Conservation (phyloP, 2,329 filamentous ascomycete genomes). For the Pyrenochaeta sp. region DNA sequence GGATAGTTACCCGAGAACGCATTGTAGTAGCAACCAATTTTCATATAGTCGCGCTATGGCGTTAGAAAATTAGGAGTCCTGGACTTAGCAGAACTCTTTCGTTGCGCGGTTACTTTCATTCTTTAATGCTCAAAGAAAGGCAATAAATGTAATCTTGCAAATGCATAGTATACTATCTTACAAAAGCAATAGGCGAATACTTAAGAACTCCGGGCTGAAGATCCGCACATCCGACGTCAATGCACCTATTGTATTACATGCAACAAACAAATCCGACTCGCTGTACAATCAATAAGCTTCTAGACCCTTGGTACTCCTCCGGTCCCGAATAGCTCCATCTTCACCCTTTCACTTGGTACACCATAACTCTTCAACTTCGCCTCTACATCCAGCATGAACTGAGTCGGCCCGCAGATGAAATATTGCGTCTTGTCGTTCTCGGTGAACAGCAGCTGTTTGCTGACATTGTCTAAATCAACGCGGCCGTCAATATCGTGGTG, state of each 20-base stretch:
- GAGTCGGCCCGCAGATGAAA: constrained; percentile 74
- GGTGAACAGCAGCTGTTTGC: constrained; percentile 65
- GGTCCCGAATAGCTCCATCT: constrained; percentile 70
- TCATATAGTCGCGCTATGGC: too few species aligned
- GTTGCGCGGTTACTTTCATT: too few species aligned
- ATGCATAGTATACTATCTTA: too few species aligned
- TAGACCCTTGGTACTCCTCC: constrained; percentile 46
- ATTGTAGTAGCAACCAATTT: too few species aligned
- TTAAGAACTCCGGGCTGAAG: not conserved
- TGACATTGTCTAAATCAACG: constrained; percentile 66
- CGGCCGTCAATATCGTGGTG: constrained; percentile 69
- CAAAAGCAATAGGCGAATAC: too few species aligned
- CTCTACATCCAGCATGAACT: constrained; percentile 72
- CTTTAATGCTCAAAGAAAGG: too few species aligned
- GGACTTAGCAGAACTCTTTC: too few species aligned
- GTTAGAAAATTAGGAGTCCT: too few species aligned
- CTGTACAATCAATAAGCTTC: constrained; percentile 6
- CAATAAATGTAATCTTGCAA: too few species aligned
- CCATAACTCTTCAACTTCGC: constrained; percentile 63
- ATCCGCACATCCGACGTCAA: not conserved
- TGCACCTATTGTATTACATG: not conserved
- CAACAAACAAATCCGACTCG: constrained; percentile 1
- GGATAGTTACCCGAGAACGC: too few species aligned
- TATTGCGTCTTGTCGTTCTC: constrained; percentile 67
- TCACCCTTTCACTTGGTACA: constrained; percentile 66